These are phyloP conservation scores for Trichosanthes truncata DNA, from an alignment of 306 rosid species.

Conservation along the genomic window DNA sequence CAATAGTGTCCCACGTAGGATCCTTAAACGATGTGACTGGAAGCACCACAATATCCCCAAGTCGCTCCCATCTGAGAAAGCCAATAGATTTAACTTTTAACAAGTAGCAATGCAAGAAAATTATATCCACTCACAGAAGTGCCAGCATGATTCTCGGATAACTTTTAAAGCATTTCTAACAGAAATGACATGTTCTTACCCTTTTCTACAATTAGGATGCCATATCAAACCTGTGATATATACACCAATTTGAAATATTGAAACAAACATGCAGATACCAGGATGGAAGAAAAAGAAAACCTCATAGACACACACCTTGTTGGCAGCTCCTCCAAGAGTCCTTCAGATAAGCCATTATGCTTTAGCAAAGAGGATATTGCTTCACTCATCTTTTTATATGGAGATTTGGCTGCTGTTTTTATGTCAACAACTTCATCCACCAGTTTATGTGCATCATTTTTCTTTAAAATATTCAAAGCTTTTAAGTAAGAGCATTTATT, in stretches of 20 bases:
- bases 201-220: background rate
- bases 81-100: conserved; percentile 14
- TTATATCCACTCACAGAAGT: conserved; percentile 1
- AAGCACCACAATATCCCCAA: conserved; percentile 76
- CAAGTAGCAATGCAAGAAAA: background rate
- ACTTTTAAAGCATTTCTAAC: background rate
- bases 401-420: conserved; percentile 50
- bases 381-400: conserved; percentile 62
- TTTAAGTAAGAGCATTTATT: conserved; percentile 30
- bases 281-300: conserved; percentile 3
- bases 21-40: conserved; percentile 63
- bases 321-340: conserved; percentile 75
- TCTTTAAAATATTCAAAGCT: conserved; percentile 52
- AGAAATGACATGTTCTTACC: background rate
- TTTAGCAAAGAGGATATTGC: conserved; percentile 47
- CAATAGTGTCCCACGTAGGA: conserved; percentile 57
- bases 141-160: background rate
- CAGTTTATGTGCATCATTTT: conserved; percentile 39
- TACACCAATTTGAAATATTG: conserved; percentile 2
- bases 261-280: conserved; percentile 8
- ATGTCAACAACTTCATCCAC: conserved; percentile 51
- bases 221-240: background rate
- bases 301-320: conserved; percentile 41
- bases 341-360: conserved; percentile 40
- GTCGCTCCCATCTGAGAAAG: conserved; percentile 67